These are phyloP conservation scores for Phialophora chinensis DNA, from an alignment of 2,329 filamentous ascomycete species.

Conservation along the genomic window DNA sequence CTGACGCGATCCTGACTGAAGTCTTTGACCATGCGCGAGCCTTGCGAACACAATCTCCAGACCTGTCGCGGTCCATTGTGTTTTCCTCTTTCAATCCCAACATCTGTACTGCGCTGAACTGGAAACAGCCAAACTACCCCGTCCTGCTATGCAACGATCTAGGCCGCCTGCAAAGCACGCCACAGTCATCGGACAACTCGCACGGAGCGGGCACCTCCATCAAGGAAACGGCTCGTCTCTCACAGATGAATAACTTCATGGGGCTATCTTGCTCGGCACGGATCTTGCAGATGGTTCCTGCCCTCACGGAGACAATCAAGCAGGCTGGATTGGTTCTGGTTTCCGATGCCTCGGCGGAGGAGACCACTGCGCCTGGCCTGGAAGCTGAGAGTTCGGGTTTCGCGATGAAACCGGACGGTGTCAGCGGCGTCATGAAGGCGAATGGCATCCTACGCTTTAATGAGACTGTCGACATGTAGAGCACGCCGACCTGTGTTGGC, in stretches of 20 bases:
- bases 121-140: constrained; percentile 98
- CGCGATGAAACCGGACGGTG: constrained; percentile 72
- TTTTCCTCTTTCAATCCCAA: constrained; percentile 92
- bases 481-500: not conserved
- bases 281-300: constrained; percentile 88
- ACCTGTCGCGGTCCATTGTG: constrained; percentile 82
- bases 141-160: constrained; percentile 95
- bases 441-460: constrained; percentile 92
- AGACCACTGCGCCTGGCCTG: constrained; percentile 35
- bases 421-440: constrained; percentile 83
- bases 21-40: constrained; percentile 89
- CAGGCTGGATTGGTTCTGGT: constrained; percentile 91
- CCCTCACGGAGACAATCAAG: constrained; percentile 90
- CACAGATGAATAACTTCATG: constrained; percentile 98
- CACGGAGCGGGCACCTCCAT: constrained; percentile 69
- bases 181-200: constrained; percentile 47
- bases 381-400: constrained; percentile 46
- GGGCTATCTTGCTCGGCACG: constrained; percentile 88
- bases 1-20: constrained; percentile 79
- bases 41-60: constrained; percentile 68
- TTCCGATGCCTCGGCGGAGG: constrained; percentile 76
- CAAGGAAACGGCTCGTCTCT: constrained; percentile 92
- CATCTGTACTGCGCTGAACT: constrained; percentile 92
- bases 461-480: constrained; percentile 78
- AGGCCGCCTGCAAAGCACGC: constrained; percentile 59